Conservation (phyloP, 2,329 filamentous ascomycete genomes). For the Pseudocercospora fuligena region DNA sequence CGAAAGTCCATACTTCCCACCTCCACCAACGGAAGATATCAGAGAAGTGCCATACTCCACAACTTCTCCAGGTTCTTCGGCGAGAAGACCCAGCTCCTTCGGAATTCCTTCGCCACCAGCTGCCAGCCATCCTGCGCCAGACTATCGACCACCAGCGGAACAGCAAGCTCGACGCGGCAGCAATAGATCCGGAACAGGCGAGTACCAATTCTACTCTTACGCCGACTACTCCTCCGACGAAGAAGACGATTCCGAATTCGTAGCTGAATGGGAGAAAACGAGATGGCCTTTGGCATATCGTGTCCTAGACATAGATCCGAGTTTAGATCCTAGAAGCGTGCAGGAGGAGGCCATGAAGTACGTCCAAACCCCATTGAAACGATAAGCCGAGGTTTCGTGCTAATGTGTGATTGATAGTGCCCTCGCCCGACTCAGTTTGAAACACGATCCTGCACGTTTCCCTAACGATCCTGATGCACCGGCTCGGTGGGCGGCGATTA, state of each 20-base stretch:
- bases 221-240: conserved; percentile 24
- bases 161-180: conserved; percentile 5
- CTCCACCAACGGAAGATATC: neutral
- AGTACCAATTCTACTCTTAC: conserved; percentile 21
- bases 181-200: conserved; percentile 12
- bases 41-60: neutral
- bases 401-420: conserved; percentile 10
- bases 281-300: conserved; percentile 34
- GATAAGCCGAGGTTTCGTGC: neutral
- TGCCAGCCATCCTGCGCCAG: neutral
- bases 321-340: conserved; percentile 23
- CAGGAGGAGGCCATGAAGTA: conserved; percentile 26
- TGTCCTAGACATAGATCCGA: conserved; percentile 34
- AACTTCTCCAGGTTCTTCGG: neutral
- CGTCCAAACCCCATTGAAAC: too few species aligned
- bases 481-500: conserved; percentile 33
- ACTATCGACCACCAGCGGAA: neutral
- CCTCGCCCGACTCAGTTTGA: conserved; percentile 25
- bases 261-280: conserved; percentile 19
- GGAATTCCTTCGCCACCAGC: neutral
- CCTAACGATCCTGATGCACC: conserved; percentile 35
- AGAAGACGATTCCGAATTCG: conserved; percentile 8
- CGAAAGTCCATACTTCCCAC: neutral
- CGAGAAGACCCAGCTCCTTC: neutral
- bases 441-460: conserved; percentile 29